Percentiles rank a stretch among this genome's conserved stretches.
Evolutionary conservation across 495 filamentous ascomycete genomes (phyloP).

Genomic region (Echria macrotheca): DNA sequence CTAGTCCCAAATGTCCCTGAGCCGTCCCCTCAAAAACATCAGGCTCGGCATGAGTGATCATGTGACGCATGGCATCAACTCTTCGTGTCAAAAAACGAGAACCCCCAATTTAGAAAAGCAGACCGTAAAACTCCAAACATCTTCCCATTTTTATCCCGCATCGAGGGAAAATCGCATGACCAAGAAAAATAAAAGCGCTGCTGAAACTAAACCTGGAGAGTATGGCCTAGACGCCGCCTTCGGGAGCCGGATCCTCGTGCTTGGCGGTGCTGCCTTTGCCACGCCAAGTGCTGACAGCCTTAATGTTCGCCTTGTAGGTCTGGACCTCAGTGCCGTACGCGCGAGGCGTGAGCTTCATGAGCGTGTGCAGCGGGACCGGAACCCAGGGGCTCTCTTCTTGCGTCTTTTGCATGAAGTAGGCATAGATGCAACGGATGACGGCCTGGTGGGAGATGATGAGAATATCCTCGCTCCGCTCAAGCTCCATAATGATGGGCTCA

Average conservation of each 20-base stretch:
- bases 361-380: slow-evolving; percentile 79
- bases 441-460: slow-evolving; percentile 98
- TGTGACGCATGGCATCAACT: too few relatives aligned
- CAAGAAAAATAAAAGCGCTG: too few relatives aligned
- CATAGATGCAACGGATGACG: slow-evolving; percentile 92
- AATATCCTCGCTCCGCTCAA: slow-evolving; percentile 92
- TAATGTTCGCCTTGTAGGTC: slow-evolving; percentile 80
- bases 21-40: too few relatives aligned
- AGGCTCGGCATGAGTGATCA: too few relatives aligned
- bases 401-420: slow-evolving; percentile 95
- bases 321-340: slow-evolving; percentile 92
- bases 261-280: slow-evolving; percentile 87
- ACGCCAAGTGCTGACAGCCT: slow-evolving; percentile 90
- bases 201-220: too few relatives aligned
- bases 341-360: slow-evolving; percentile 91
- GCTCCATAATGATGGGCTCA: slow-evolving; percentile 98
- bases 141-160: too few relatives aligned
- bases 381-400: slow-evolving; percentile 97
- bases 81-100: too few relatives aligned
- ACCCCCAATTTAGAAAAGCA: too few relatives aligned
- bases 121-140: too few relatives aligned
- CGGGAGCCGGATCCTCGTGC: slow-evolving; percentile 46
- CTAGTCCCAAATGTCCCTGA: too few relatives aligned
- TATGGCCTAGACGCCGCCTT: slow-evolving; percentile 23
- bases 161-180: too few relatives aligned